A percentile compares a stretch with the other conserved stretches of the same genome.
Conservation (phyloP, 371 early-diverging fungal genomes). For the Thermomucor indicae-seudaticae region DNA sequence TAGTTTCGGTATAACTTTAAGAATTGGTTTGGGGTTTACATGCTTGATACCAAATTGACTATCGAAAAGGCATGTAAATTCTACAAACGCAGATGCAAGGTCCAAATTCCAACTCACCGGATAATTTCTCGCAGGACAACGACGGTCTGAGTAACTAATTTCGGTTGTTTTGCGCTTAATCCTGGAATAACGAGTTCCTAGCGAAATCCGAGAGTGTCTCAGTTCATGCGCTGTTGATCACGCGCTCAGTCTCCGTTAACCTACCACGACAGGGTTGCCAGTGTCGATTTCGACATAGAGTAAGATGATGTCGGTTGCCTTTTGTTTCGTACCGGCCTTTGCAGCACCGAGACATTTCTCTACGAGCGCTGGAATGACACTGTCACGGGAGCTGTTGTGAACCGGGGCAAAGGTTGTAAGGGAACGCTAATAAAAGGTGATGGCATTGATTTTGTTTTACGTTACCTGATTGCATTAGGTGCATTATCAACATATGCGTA, state of each 20-base stretch:
- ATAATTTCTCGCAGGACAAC: constrained; percentile 70
- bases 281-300: constrained; percentile 85
- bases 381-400: constrained; percentile 55
- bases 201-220: constrained; percentile 1
- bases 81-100: background rate
- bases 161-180: constrained; percentile 86
- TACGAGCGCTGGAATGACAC: constrained; percentile 75
- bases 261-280: constrained; percentile 79
- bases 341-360: constrained; percentile 88
- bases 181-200: constrained; percentile 78
- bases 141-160: constrained; percentile 79
- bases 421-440: background rate
- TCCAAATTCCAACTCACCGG: constrained; percentile 25
- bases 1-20: constrained; percentile 82
- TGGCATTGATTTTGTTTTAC: background rate
- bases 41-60: constrained; percentile 78
- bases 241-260: background rate
- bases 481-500: constrained; percentile 79
- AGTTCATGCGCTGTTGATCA: too few relatives aligned
- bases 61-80: too few relatives aligned
- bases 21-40: constrained; percentile 73
- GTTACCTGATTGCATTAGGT: constrained; percentile 72
- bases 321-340: constrained; percentile 76
- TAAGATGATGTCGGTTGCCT: constrained; percentile 77
- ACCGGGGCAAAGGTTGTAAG: background rate